Evolutionary conservation across 2,329 filamentous ascomycete species (phyloP), one percentile per base, ranked within the genome.

Genomic region (Paecilomyces dactylethromorphus): DNA sequence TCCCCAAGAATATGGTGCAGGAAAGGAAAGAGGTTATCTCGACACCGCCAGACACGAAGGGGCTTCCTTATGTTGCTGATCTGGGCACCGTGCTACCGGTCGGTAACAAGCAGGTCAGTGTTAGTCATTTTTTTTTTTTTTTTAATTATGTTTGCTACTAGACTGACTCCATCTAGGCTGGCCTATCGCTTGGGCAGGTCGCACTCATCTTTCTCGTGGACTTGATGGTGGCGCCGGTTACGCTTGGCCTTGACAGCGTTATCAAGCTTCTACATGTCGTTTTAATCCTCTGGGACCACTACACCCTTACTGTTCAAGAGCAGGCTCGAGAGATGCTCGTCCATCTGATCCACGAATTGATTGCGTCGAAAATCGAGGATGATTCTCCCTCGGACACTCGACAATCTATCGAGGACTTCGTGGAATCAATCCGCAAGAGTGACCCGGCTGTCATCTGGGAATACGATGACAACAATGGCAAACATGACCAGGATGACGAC

Each of bases 281-380:
- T 4, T 87, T 93, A 12, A 91, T 97, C 3, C 83, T 97, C 1
- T 99, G 94, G 94, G 95, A 99, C 71, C 93, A 97, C 69, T 97
- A 99, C 68, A 96, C 91, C 1, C 87, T 91, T 2, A 84, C 97
- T 11, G 94, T 99, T 1, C 93, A 97, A 72, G 94, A 97, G 65
- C 93, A 99, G 73, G 92, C 95, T 31, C 87, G 92, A 54, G 94
- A 99, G 74, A 96, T 99, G 92, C 84, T 99, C 15, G 92, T 99
- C 1, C 94, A 99, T 77, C 82, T 99, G 18, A 95, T 99, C 53
- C 94, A 99, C 67, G 94, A 97, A 72, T 81, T 97, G 6, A 91
- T 99, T 39, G 92, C 97, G 29, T 87, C 86, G 1, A 85, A 85
- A 66, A 81, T 88, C 53, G 87, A 96, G 60, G 89, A 95, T 58